Conservation (phyloP, 371 early-diverging fungal genomes). For the Vairimorpha apis region DNA sequence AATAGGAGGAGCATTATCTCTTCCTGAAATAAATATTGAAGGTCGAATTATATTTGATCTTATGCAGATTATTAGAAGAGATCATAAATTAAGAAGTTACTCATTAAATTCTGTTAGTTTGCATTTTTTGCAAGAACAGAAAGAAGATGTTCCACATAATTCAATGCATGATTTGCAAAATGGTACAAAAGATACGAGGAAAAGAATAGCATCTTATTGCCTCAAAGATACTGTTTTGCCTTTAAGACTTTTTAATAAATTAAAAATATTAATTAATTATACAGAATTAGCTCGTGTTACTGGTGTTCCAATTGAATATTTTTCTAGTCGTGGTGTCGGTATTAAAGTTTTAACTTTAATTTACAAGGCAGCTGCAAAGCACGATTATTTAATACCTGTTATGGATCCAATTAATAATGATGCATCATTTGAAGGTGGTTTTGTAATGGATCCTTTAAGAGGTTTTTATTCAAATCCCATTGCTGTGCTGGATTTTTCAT, state of each 20-base stretch:
- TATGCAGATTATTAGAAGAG: conserved; percentile 85
- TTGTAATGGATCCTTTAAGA: conserved; percentile 89
- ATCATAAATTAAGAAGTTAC: conserved; percentile 89
- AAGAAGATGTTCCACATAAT: conserved; percentile 97
- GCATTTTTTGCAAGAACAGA: conserved; percentile 92
- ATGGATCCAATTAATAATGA: conserved; percentile 70
- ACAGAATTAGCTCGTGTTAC: conserved; percentile 97
- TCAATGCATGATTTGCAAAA: conserved; percentile 91
- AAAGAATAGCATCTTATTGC: conserved; percentile 93
- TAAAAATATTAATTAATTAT: conserved; percentile 90
- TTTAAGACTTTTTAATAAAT: conserved; percentile 81
- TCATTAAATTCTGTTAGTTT: conserved; percentile 91
- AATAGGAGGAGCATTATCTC: conserved; percentile 83
- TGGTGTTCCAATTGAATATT: conserved; percentile 83
- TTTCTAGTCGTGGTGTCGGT: conserved; percentile 86
- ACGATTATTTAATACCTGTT: conserved; percentile 81
- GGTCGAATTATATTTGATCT: conserved; percentile 92
- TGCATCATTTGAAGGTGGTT: conserved; percentile 92
- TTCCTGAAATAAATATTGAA: conserved; percentile 75
- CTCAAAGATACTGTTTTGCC: conserved; percentile 95
- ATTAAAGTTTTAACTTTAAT: conserved; percentile 93
- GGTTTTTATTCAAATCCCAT: conserved; percentile 92
- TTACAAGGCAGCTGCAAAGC: conserved; percentile 75
- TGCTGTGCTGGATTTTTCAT: conserved; percentile 95
- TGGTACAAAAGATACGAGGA: conserved; percentile 82